Base-by-base conservation (phyloP, 176 grass and related monocot genomes). In the Stipa capillata region DNA sequence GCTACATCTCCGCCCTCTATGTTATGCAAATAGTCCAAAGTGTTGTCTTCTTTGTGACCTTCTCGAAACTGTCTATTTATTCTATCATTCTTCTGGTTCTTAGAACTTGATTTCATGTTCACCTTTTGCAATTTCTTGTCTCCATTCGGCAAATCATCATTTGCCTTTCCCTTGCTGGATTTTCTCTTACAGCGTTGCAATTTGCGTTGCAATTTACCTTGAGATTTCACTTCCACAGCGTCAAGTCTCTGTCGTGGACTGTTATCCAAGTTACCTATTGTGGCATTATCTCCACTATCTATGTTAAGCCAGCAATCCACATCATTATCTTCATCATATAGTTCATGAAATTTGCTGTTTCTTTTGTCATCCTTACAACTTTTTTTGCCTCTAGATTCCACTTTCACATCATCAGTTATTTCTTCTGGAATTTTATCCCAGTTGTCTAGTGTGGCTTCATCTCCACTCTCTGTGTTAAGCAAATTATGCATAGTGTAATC, bases 151-250 rank as follows among this genome's bases (percentile, higher is more conserved):
- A 60, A 62, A 83, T 61, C 50, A 49, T 56, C 47, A 56, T 39
- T 64, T 59, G 56, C 31, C 27, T 88, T 84, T 52, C 39, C 23
- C 66, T 88, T 92, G 62, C 78, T 85, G 4, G 57, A 49, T 59
- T 93, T 97, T 81, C 42, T 81, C 48, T 85, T 89, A 69, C 8
- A 79, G 60, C 66, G 43, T 68, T 78, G 56, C n/a, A n/a, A n/a
- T n/a, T n/a, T n/a, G n/a, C n/a, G n/a, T n/a, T n/a, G n/a, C 60
- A 61, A 71, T 84, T 87, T 77, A 28, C 55, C 39, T 51, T 76
- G 45, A 78, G 82, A 80, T 75, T 94, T 89, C 48, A 72, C 49
- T 84, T 90, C 56, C 27, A 68, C 28, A 58, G 72, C 82, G 76
- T 85, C 83, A 40, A 78, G 48, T 55, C 49, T 86, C 36, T 45